Evolutionary conservation across 2,329 filamentous ascomycete species (phyloP).

Genomic region (Herpotrichia juniperi): DNA sequence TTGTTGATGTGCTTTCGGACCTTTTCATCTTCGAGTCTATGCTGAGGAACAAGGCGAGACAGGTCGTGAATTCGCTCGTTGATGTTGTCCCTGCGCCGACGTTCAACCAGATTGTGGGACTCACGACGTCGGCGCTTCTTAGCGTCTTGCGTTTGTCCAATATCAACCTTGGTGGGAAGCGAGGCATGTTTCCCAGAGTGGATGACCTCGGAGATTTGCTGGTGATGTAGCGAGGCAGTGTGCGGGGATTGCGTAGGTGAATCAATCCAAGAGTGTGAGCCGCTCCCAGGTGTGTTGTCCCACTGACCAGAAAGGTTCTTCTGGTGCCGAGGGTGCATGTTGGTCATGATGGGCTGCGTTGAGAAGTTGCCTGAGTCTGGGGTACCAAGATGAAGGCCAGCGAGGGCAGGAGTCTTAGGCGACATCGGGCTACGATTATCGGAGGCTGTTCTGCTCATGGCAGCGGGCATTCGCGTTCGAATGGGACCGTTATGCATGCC

Average conservation of each 20-base stretch:
- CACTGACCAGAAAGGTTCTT: conserved; percentile 89
- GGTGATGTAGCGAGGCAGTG: conserved; percentile 68
- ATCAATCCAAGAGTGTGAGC: conserved; percentile 80
- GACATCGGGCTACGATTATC: conserved; percentile 81
- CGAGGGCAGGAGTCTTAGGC: conserved; percentile 80
- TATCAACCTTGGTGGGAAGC: conserved; percentile 81
- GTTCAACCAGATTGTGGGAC: conserved; percentile 96
- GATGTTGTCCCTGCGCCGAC: conserved; percentile 94
- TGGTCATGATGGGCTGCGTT: conserved; percentile 77
- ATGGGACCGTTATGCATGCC: conserved; percentile 41
- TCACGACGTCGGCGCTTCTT: conserved; percentile 90
- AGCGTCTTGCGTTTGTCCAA: conserved; percentile 81
- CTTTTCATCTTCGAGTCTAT: conserved; percentile 95
- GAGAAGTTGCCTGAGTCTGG: conserved; percentile 76
- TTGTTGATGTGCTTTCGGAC: conserved; percentile 93
- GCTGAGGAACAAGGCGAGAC: conserved; percentile 87
- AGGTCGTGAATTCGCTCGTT: conserved; percentile 98
- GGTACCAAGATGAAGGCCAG: conserved; percentile 72
- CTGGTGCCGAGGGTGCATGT: conserved; percentile 69
- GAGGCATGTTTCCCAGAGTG: conserved; percentile 83
- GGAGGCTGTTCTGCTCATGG: conserved; percentile 67
- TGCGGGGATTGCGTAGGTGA: conserved; percentile 88
- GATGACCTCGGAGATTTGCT: conserved; percentile 87
- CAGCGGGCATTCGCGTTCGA: conserved; percentile 41
- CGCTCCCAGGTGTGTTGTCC: conserved; percentile 84